Evolutionary conservation across 768 basidiomycete species (phyloP), one percentile per base, ranked within the genome.

Genomic region (Mycena alexandri): DNA sequence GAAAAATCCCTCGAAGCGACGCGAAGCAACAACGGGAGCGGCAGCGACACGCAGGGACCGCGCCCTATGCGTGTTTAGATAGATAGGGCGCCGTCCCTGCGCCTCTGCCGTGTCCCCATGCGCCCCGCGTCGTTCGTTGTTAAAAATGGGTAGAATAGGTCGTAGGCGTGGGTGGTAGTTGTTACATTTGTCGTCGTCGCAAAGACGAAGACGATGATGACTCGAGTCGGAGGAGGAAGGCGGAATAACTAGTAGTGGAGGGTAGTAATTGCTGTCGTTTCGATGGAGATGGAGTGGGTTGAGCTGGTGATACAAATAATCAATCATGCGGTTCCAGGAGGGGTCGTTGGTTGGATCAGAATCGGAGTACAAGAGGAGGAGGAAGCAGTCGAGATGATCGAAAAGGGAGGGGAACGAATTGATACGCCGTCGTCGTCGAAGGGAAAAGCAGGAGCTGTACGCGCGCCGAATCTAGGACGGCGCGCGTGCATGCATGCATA

Each of bases 241-340:
- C 5, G 22, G 22, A 48, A n/a, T n/a, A n/a, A 24, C 11, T 16
- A n/a, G 54, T 38, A 9, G 22, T 24, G 21, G 38, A 3, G 53
- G 43, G 13, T 50, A 16, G 14, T 38, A 38, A 14, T 38, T 38
- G 38, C 9, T 38, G 11, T 38, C 2, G 10, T 38, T 10, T 38
- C 14, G 38, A 14, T 38, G 3, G 3, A 2, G 38, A 11, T 2
- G 38, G 38, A 38, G 10, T 38, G 38, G 38, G 14, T 38, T 38
- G 36, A 34, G 73, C 74, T 82, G 82, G 72, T 82, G 75, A 71
- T 82, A 83, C 80, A 82, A 38, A 38, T 38, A 11, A 38, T 77
- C 75, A 74, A 38, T 77, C 75, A 74, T 81, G 79, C 74, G 73
- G 75, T 73, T 79, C 80, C 42, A 22, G 43, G 38, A 38, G 38